Percentiles rank a stretch among this genome's conserved stretches.
Evolutionary conservation across 1,284 basidiomycete species (phyloP).

Genomic region (Pholiota adiposa): DNA sequence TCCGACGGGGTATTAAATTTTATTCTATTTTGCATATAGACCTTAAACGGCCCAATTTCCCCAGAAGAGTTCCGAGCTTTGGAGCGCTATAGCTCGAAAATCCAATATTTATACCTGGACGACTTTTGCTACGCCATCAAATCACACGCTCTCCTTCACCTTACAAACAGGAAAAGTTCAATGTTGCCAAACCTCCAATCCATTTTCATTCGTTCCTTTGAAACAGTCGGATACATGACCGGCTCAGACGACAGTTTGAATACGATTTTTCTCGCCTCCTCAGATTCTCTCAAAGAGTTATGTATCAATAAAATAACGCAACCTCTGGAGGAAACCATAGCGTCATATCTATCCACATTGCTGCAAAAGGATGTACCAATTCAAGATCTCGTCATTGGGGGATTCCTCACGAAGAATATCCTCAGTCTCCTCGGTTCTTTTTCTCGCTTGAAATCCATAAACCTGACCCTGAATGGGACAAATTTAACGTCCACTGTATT

Average conservation of each 20-base stretch:
- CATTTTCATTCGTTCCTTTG: constrained; percentile 8
- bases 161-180: background rate
- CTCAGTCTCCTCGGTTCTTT: constrained; percentile 9
- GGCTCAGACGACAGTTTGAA: constrained; percentile 5
- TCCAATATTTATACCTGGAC: constrained; percentile 7
- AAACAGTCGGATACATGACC: background rate
- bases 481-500: background rate
- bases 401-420: constrained; percentile 6
- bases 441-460: constrained; percentile 6
- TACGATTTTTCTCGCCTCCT: constrained; percentile 11
- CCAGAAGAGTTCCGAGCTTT: constrained; percentile 1
- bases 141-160: constrained; percentile 9
- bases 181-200: constrained; percentile 15
- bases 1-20: too few species aligned
- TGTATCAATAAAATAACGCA: background rate
- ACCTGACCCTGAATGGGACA: background rate
- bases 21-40: constrained; percentile 2
- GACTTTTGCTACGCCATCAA: constrained; percentile 5
- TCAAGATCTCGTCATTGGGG: constrained; percentile 9
- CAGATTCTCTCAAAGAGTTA: constrained; percentile 3
- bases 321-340: constrained; percentile 4
- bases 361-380: constrained; percentile 4
- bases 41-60: constrained; percentile 2
- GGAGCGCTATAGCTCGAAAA: constrained; percentile 7
- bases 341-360: constrained; percentile 11